A percentile compares a stretch with the other conserved stretches of the same genome.
Evolutionary conservation across 768 basidiomycete genomes (phyloP).

Genomic region (Asterophora lycoperdoides): DNA sequence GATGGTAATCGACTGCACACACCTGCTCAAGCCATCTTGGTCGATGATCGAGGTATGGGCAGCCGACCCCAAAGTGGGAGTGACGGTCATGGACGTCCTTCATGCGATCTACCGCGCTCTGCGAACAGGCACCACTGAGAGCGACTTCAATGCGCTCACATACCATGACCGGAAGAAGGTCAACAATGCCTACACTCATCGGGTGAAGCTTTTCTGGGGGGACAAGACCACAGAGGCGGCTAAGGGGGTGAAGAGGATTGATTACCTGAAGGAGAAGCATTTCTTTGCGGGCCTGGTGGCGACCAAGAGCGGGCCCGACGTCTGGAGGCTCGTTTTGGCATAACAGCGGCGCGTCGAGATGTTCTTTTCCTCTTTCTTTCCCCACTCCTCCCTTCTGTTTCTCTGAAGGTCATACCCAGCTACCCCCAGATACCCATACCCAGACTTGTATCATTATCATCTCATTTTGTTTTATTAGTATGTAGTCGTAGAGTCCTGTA

Average conservation of each 20-base stretch:
- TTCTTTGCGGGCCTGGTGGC: conserved; percentile 39
- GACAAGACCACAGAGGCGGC: conserved; percentile 28
- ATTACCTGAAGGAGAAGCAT: conserved; percentile 43
- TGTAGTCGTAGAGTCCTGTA: too few species aligned
- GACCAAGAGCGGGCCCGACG: conserved; percentile 27
- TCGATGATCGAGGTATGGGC: conserved; percentile 28
- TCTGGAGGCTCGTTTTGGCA: conserved; percentile 33
- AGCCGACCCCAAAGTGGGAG: conserved; percentile 11
- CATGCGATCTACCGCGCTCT: conserved; percentile 40
- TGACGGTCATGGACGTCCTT: conserved; percentile 45
- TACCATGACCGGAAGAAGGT: conserved; percentile 28
- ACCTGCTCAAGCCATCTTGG: conserved; percentile 25
- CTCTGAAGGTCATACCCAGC: conserved; percentile 9
- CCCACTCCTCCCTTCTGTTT: background rate
- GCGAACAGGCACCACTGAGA: conserved; percentile 32
- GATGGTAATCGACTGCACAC: conserved; percentile 28
- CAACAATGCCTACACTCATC: conserved; percentile 37
- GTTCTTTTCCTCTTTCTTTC: background rate
- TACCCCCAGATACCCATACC: conserved; percentile 9
- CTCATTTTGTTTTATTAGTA: background rate
- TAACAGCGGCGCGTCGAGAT: conserved; percentile 4
- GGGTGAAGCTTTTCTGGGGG: conserved; percentile 33
- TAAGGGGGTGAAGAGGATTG: conserved; percentile 51
- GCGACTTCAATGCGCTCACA: conserved; percentile 37
- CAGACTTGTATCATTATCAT: conserved; percentile 11